phyloP scores from a whole-genome alignment of 768 basidiomycete species.

The Dentipellis fragilis region DNA sequence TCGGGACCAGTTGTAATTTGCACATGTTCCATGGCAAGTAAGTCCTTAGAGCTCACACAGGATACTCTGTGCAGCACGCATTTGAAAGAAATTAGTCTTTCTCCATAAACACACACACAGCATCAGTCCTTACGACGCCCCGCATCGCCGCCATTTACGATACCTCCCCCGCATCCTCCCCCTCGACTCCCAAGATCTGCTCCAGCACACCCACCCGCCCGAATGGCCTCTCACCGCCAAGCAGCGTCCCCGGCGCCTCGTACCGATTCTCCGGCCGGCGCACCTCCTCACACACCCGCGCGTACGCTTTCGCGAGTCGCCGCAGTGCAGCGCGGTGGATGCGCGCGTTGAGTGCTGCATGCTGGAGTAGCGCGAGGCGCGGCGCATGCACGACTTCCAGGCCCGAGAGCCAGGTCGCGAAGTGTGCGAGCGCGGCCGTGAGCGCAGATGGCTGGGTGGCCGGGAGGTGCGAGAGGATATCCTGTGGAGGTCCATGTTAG shows the following conservation, averaged over 20 bases:
- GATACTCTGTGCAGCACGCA: too few relatives aligned
- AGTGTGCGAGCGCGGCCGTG: conserved; percentile 50
- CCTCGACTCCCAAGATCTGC: conserved; percentile 72
- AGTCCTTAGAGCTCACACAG: too few relatives aligned
- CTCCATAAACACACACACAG: too few relatives aligned
- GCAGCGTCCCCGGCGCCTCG: conserved; percentile 80
- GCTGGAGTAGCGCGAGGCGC: conserved; percentile 63
- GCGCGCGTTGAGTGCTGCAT: conserved; percentile 49
- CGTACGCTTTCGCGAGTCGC: conserved; percentile 63
- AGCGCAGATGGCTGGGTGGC: conserved; percentile 55
- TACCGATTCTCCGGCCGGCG: conserved; percentile 70
- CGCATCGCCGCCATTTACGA: not conserved
- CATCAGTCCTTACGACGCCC: too few relatives aligned
- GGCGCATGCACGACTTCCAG: conserved; percentile 75
- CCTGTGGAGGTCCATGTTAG: conserved; percentile 24
- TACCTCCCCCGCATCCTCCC: conserved; percentile 16
- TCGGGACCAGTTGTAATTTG: too few relatives aligned
- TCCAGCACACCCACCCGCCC: conserved; percentile 64
- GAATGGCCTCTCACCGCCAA: conserved; percentile 79
- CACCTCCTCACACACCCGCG: conserved; percentile 65
- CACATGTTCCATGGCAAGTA: too few relatives aligned
- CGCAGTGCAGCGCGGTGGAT: conserved; percentile 73
- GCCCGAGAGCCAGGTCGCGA: conserved; percentile 80
- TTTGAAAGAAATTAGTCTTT: too few relatives aligned
- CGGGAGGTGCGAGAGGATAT: conserved; percentile 70